Percentiles rank a stretch among this genome's conserved stretches.
phyloP scores from a whole-genome alignment of 192 early-diverging fungal species.

The Gaertneriomyces semiglobifer region DNA sequence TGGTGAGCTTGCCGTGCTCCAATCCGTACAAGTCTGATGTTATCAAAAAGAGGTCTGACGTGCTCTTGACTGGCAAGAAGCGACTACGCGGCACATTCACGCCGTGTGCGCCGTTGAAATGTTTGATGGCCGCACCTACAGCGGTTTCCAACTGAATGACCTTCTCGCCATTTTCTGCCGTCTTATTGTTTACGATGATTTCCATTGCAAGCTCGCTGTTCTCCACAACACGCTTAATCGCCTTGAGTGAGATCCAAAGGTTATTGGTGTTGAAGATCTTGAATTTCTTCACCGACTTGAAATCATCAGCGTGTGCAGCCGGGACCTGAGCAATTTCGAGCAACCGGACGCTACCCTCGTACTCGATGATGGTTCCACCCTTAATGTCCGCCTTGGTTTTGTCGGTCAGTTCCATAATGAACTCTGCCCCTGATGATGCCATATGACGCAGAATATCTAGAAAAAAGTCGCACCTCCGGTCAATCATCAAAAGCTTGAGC shows the following conservation, averaged over 20 bases:
- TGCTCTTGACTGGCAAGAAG: slow-evolving; percentile 98
- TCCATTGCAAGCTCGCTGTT: slow-evolving; percentile 79
- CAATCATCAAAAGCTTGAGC: too few relatives aligned
- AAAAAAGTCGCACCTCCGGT: neutral
- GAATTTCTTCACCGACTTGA: slow-evolving; percentile 99
- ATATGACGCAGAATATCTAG: slow-evolving; percentile 85
- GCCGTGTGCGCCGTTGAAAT: slow-evolving; percentile 90
- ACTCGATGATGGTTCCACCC: slow-evolving; percentile 98
- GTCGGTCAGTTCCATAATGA: slow-evolving; percentile 99
- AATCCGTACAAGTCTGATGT: slow-evolving; percentile 92
- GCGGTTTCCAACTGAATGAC: slow-evolving; percentile 99
- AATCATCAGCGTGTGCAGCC: slow-evolving; percentile 90
- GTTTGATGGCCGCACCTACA: slow-evolving; percentile 98
- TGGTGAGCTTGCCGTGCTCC: slow-evolving; percentile 84
- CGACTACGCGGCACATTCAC: slow-evolving; percentile 97
- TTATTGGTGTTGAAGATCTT: slow-evolving; percentile 90
- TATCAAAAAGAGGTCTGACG: slow-evolving; percentile 94
- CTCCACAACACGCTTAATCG: slow-evolving; percentile 71
- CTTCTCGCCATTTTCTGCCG: slow-evolving; percentile 87
- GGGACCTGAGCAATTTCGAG: slow-evolving; percentile 99
- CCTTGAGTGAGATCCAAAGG: slow-evolving; percentile 49
- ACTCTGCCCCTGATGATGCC: slow-evolving; percentile 81
- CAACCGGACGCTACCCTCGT: slow-evolving; percentile 88
- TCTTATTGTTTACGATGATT: slow-evolving; percentile 97
- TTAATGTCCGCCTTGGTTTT: slow-evolving; percentile 99